A percentile compares a stretch with the other conserved stretches of the same genome.
Conservation (phyloP, 192 early-diverging fungal genomes). For the Coemansia sp. region DNA sequence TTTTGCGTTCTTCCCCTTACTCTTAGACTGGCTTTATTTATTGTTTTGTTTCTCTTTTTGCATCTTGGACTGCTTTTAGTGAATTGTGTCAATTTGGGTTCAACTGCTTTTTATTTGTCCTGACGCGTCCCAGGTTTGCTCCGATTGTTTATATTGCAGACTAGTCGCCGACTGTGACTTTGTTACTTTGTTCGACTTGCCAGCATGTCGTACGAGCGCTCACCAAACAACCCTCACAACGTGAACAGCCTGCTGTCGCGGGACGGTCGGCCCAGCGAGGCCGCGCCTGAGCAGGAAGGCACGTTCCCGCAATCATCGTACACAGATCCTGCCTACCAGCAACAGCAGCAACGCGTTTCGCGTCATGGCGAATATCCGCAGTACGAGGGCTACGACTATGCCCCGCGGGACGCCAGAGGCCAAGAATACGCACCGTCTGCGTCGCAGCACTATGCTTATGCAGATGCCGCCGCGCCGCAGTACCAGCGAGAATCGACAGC, state of each 20-base stretch:
- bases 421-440: constrained; percentile 16
- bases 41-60: neutral
- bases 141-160: neutral
- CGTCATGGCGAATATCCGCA: constrained; percentile 26
- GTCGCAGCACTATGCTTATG: constrained; percentile 24
- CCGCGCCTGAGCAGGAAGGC: constrained; percentile 22
- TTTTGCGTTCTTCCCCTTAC: neutral
- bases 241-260: constrained; percentile 45
- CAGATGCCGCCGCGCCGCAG: constrained; percentile 7
- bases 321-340: constrained; percentile 18
- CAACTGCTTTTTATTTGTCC: neutral
- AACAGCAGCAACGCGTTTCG: neutral
- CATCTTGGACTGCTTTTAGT: neutral
- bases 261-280: constrained; percentile 7
- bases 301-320: constrained; percentile 16
- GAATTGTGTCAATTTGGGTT: neutral
- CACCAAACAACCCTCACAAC: constrained; percentile 39
- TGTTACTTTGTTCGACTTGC: neutral
- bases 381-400: constrained; percentile 31
- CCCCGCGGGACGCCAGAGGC: constrained; percentile 17
- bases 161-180: neutral
- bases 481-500: constrained; percentile 11
- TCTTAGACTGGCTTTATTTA: neutral
- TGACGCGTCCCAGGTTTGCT: neutral
- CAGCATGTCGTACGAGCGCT: constrained; percentile 49